phyloP scores from a whole-genome alignment of 768 basidiomycete genomes.

The Dioszegia crocea region DNA sequence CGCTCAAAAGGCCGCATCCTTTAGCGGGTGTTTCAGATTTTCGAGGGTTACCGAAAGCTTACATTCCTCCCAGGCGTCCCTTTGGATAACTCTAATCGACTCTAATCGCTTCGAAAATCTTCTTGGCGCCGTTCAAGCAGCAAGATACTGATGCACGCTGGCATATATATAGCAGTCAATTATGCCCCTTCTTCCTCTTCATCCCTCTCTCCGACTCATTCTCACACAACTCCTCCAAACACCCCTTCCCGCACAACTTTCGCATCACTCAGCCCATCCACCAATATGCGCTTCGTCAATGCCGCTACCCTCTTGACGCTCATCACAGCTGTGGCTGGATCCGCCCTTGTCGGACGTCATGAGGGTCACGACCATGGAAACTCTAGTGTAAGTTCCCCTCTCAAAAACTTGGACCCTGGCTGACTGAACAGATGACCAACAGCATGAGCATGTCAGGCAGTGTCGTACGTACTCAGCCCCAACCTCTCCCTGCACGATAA shows the following conservation, averaged over 20 bases:
- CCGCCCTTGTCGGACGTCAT: not conserved
- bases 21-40: constrained; percentile 1
- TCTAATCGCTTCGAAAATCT: not conserved
- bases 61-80: not conserved
- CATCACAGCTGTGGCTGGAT: not conserved
- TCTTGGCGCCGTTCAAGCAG: too few relatives aligned
- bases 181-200: too few relatives aligned
- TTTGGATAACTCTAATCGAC: not conserved
- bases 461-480: too few relatives aligned
- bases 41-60: not conserved
- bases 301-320: not conserved
- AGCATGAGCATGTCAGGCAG: too few relatives aligned
- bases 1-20: not conserved
- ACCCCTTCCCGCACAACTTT: not conserved
- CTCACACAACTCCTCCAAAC: too few relatives aligned
- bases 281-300: not conserved
- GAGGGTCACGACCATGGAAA: not conserved
- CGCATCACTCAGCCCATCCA: not conserved
- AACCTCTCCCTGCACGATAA: too few relatives aligned
- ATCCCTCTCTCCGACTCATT: too few relatives aligned
- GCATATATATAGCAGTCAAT: too few relatives aligned
- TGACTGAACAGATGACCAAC: too few relatives aligned
- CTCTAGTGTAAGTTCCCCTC: too few relatives aligned
- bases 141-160: too few relatives aligned
- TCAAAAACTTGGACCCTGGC: too few relatives aligned